Evolutionary conservation across 768 basidiomycete genomes (phyloP).

Genomic region (Strobilomyces dryophilus): DNA sequence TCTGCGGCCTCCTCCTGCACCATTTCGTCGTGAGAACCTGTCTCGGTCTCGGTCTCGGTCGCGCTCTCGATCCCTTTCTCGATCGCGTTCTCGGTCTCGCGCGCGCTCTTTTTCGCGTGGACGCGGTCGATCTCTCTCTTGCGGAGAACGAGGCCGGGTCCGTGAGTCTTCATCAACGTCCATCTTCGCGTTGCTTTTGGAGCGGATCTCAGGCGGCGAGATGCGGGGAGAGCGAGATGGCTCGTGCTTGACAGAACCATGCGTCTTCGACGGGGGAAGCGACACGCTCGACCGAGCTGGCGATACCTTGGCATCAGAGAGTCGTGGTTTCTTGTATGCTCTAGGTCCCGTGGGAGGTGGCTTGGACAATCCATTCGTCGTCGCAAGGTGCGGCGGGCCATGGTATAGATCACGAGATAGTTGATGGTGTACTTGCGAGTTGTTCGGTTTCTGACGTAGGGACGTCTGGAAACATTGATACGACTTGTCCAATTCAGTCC

Average conservation of each 20-base stretch:
- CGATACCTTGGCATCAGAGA: constrained; percentile 49
- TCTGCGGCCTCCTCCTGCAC: constrained; percentile 36
- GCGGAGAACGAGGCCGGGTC: constrained; percentile 40
- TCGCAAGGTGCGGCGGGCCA: constrained; percentile 27
- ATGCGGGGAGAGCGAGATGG: constrained; percentile 29
- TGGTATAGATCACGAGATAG: constrained; percentile 45
- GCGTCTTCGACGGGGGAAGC: constrained; percentile 26
- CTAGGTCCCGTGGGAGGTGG: constrained; percentile 75
- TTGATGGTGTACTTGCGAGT: constrained; percentile 31
- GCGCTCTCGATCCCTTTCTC: constrained; percentile 34
- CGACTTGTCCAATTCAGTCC: constrained; percentile 74
- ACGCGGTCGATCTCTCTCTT: constrained; percentile 38
- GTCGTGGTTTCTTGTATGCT: constrained; percentile 73
- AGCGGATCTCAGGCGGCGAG: constrained; percentile 25
- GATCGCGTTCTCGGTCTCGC: constrained; percentile 34
- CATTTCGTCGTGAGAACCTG: constrained; percentile 40
- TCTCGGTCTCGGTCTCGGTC: constrained; percentile 35
- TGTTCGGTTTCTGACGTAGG: constrained; percentile 37
- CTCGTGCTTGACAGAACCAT: constrained; percentile 21
- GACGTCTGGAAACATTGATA: constrained; percentile 56
- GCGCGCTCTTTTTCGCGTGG: constrained; percentile 35
- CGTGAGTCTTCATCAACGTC: constrained; percentile 55
- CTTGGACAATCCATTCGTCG: constrained; percentile 39
- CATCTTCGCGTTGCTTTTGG: constrained; percentile 39
- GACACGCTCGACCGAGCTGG: constrained; percentile 31